Evolutionary conservation across 73 alveolate species (phyloP).

Genomic region (Tetrahymena borealis): DNA sequence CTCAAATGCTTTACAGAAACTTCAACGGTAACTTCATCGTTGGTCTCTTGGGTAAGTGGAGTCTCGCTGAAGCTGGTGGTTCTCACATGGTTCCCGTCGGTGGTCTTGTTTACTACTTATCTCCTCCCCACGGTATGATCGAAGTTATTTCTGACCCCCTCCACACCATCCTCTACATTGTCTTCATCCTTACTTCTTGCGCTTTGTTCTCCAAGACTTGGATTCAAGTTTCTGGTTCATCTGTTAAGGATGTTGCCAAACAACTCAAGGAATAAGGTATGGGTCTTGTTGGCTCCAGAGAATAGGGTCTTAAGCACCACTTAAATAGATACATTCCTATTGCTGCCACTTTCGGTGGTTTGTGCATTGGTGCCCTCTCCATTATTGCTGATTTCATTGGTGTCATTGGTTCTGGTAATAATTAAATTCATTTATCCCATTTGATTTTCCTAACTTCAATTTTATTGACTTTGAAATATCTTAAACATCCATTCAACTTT

Average conservation of each 20-base stretch:
- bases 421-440: not conserved
- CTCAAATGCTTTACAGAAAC: conserved; percentile 95
- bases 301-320: conserved; percentile 70
- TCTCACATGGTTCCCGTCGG: conserved; percentile 92
- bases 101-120: conserved; percentile 97
- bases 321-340: conserved; percentile 97
- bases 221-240: conserved; percentile 97
- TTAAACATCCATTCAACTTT: not conserved
- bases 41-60: conserved; percentile 97
- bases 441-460: no score
- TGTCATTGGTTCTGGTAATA: conserved; percentile 93
- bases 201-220: conserved; percentile 99
- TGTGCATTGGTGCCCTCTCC: conserved; percentile 99
- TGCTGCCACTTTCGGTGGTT: conserved; percentile 99
- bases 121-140: conserved; percentile 90
- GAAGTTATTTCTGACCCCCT: conserved; percentile 84
- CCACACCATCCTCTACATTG: conserved; percentile 94
- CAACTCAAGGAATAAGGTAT: conserved; percentile 97
- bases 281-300: conserved; percentile 93
- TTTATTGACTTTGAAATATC: not conserved
- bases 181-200: conserved; percentile 94
- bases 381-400: conserved; percentile 99
- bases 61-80: conserved; percentile 88
- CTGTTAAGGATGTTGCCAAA: conserved; percentile 97
- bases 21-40: conserved; percentile 93